Evolutionary conservation across 805 yeast genomes (phyloP), one percentile per base, ranked within the genome.

Genomic region (Saccharomycopsis lassenensis): DNA sequence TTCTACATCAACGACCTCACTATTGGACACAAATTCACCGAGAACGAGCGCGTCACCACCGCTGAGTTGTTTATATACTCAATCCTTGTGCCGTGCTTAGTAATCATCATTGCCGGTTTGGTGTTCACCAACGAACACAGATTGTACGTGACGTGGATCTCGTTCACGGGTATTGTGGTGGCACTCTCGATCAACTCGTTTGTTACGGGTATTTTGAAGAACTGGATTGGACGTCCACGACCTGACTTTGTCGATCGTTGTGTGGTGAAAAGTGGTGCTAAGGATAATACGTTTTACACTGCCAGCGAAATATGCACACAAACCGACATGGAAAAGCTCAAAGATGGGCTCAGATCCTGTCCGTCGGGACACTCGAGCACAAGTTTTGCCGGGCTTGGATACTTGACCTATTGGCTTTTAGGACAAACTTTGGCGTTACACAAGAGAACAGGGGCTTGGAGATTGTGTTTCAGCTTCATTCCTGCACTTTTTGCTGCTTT

Each of bases 171-270:
- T 1, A 62, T 83, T 20, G 52, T 62, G 6, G 56, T 83, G 1
- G 65, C 86, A 0, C 61, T 80, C 37, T 63, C 73, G 16, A 57
- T 76, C 10, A 74, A 82, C 19, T 65, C 74, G 28, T 61, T 79
- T 20, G 50, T 80, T 33, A 84, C 94, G 2, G 85, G 84, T 49
- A 62, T 77, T n/a, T 52, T 84, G 41, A 89, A 89, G 61, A 76
- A 79, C 51, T 74, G 82, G 74, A 73, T 89, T 37, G 97, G 96
- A 4, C 69, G 95, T 52, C 83, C 79, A 45, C 66, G 98, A 42
- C 98, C 98, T 1, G 98, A 89, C 57, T 83, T 87, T 52, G 58
- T 89, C 33, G 81, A 85, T 5, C 67, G 97, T 48, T 89, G 97
- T 56, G 50, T 65, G 15, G 95, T 95, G 4, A 61, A 58, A 22